Evolutionary conservation across 2,329 filamentous ascomycete genomes (phyloP), one percentile per base, ranked within the genome.

Genomic region (Neonectria neomacrospora): DNA sequence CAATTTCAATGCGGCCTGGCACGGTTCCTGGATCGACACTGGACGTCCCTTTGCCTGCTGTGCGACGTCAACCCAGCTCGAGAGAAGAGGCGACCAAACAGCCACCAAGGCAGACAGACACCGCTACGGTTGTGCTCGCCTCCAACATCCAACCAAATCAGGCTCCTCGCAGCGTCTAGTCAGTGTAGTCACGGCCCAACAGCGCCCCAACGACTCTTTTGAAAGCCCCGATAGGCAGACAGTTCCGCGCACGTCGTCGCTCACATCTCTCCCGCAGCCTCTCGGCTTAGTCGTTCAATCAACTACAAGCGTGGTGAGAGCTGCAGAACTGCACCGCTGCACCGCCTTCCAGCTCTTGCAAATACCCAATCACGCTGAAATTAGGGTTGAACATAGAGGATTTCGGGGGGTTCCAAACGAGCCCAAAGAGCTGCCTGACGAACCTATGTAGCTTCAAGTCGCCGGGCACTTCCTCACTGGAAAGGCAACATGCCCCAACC

Each of bases 61-160:
- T 30, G 28, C 47, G 30, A 34, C 47, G n/a, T 18, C 28, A 50
- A 50, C 18, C n/a, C 26, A 32, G 26, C 45, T 48, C 10, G 26
- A 32, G 23, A 47, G 50, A 62, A 62, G 65, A 66, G 69, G 69
- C 67, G 64, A 61, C 67, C 62, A 55, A 67, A 69, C 69, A 65
- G 59, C 67, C 65, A 55, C 60, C 57, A 50, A 68, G 65, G 67
- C 65, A 55, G 53, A 45, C 65, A 53, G 53, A 45, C 54, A 48
- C 54, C 39, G 42, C 50, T 63, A 59, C 61, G 59, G 65, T 65
- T 22, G 62, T 61, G 61, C 47, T 45, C 57, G 32, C 34, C 44
- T 20, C 16, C 57, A 54, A 28, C 14, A 16, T n/a, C 14, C 34
- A 41, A 41, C 67, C 67, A 44, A 58, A 71, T 68, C 58, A 60